Base-by-base conservation (phyloP, 1,284 basidiomycete species). In the Ustilago crameri region DNA sequence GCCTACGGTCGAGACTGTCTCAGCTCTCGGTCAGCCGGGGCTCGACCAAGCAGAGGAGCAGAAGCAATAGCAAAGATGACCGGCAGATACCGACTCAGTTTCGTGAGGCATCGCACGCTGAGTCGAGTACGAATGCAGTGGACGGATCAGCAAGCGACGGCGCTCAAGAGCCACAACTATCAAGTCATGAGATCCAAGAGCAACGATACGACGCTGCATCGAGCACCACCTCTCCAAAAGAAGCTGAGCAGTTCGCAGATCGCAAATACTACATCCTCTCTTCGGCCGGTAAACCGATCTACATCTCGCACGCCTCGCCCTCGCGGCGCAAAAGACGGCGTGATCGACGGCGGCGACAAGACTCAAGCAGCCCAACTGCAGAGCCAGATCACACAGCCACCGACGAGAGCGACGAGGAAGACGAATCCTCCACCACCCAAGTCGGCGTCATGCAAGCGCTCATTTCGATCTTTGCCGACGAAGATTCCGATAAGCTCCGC, bases 391-490 rank as follows among this genome's bases (percentile, higher is more conserved):
- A 24, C 3, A 15, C 23, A 18, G 26, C 41, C 38, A 45, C 35
- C 41, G 43, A 55, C 26, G 65, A 74, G 23, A 60, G 61, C 78
- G 63, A 84, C 38, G 80, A 84, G 34, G 79, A 81, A 49, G 84
- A 85, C 23, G 86, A 91, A 64, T 87, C 88, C 63, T 86, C 90
- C 48, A 90, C 92, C 4, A 91, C 91, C 12, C 89, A 90, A 23
- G 91, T 95, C 78, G 95, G 93, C 23, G 89, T 98, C 40, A 92
- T 95, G 84, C 95, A 98, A 84, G 94, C 95, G 1, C 87, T 98
- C 9, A 90, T 98, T 50, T 95, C 94, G 12, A 84, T 85, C 55
- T 85, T 84, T 63, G 82, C 80, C 24, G 77, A 80, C 45, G 80
- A 82, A 43, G 76, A 78, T 7, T 75, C 77, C 9, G 70, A 74